Evolutionary conservation across 495 filamentous ascomycete species (phyloP).

Genomic region (Xylaria cubensis): DNA sequence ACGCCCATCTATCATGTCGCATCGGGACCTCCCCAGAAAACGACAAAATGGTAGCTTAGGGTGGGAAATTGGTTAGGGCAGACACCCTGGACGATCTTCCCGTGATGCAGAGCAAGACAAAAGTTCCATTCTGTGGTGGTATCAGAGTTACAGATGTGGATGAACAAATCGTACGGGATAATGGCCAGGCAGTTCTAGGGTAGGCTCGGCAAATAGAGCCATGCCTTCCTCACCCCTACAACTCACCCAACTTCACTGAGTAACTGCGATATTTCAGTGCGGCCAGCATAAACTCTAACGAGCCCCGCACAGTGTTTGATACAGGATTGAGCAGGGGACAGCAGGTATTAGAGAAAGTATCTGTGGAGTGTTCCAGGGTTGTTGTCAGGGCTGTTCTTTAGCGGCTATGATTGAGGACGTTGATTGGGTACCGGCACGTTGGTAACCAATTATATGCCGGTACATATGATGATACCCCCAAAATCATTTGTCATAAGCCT

Average conservation of each 20-base stretch:
- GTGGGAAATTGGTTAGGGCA: not conserved
- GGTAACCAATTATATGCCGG: slow-evolving; percentile 27
- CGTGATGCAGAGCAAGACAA: slow-evolving; percentile 1
- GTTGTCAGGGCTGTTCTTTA: not conserved
- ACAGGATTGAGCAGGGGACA: not conserved
- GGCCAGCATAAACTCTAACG: not conserved
- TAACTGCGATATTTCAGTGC: not conserved
- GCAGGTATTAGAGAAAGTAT: not conserved
- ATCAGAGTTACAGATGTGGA: not conserved
- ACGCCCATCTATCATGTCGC: not conserved
- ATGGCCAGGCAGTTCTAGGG: not conserved
- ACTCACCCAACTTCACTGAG: not conserved
- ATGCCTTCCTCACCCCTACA: too few species aligned
- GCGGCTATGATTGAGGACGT: not conserved
- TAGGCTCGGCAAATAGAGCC: not conserved
- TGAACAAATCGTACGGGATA: not conserved
- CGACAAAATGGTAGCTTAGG: not conserved
- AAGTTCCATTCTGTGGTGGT: slow-evolving; percentile 5
- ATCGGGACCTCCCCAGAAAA: not conserved
- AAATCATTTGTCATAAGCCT: slow-evolving; percentile 22
- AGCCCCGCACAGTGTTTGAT: slow-evolving; percentile 17
- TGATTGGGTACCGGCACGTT: slow-evolving; percentile 25
- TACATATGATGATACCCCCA: slow-evolving; percentile 2
- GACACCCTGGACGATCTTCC: slow-evolving; percentile 9
- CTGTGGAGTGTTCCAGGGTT: not conserved